Percentiles rank a stretch among this genome's conserved stretches.
These are phyloP conservation scores for Triangularia setosa DNA, from an alignment of 2,329 filamentous ascomycete species.

Conservation along the genomic window DNA sequence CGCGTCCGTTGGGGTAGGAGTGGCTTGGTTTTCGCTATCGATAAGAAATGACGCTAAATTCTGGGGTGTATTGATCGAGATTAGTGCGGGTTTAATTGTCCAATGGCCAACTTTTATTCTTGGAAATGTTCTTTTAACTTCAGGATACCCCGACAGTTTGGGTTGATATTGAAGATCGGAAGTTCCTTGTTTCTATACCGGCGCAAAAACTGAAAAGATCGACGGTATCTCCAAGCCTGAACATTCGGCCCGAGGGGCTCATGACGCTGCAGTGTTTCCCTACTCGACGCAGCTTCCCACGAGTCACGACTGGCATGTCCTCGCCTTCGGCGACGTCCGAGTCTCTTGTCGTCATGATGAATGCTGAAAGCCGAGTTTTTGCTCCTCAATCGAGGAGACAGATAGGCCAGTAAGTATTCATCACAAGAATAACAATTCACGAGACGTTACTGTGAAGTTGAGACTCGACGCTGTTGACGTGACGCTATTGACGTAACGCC, in stretches of 20 bases:
- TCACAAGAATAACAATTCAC: background rate
- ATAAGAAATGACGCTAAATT: background rate
- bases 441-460: background rate
- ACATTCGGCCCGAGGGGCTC: background rate
- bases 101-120: background rate
- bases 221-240: background rate
- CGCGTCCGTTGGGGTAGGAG: background rate
- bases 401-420: background rate
- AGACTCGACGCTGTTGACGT: background rate
- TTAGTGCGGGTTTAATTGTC: background rate
- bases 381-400: background rate
- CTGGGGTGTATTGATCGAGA: background rate
- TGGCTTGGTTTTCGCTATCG: background rate
- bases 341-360: background rate
- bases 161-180: background rate
- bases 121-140: background rate
- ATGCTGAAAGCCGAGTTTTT: background rate
- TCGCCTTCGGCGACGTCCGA: background rate
- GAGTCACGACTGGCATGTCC: background rate
- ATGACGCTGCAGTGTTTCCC: background rate
- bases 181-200: background rate
- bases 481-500: conserved; percentile 1
- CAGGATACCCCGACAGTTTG: background rate
- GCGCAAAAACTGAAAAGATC: background rate
- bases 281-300: background rate